Evolutionary conservation across 805 yeast species (phyloP), one percentile per base, ranked within the genome.

Genomic region (Lachancea quebecensis): DNA sequence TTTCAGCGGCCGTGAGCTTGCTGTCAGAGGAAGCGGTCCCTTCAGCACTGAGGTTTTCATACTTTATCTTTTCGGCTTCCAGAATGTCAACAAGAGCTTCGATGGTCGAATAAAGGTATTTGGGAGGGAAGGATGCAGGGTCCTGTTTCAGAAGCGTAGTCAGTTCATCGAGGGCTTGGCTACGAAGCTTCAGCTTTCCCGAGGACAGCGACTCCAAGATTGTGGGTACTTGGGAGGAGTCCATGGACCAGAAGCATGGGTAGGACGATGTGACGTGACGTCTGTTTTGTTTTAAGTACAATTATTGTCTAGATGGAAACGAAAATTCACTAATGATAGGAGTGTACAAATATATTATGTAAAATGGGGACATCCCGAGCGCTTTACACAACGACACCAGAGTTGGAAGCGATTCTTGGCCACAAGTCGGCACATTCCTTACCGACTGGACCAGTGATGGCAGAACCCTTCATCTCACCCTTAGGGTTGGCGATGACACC

Each of bases 381-480:
- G 37, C 55, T 67, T 81, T 90, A 93, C 74, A 90, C 99, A 75
- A 93, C 99, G 74, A 93, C 99, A 88, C 99, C 99, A 67, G 99
- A 93, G 91, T 88, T 88, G 65, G 97, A 89, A 71, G 99, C 98
- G 80, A 93, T 93, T 82, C 99, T 88, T 75, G 99, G 99, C 99
- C 99, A 93, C 75, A 93, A 85, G 73, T 93, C 99, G 73, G 99
- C 99, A 82, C 99, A 95, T 82, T 93, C 99, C 81, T 93, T 93
- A 75, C 97, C 98, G 71, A 93, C 99, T 70, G 99, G 99, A 76
- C 99, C 99, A 70, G 99, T 95, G 74, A 93, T 93, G 70, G 99
- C 99, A 64, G 99, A 95, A 78, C 99, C 99, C 83, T 93, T 93
- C 99, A 95, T 93, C 79, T 93, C 99, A 82, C 99, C 99, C 93